Evolutionary conservation across 2,329 filamentous ascomycete species (phyloP), one percentile per base, ranked within the genome.

Genomic region (Penicillium sclerotigenum): DNA sequence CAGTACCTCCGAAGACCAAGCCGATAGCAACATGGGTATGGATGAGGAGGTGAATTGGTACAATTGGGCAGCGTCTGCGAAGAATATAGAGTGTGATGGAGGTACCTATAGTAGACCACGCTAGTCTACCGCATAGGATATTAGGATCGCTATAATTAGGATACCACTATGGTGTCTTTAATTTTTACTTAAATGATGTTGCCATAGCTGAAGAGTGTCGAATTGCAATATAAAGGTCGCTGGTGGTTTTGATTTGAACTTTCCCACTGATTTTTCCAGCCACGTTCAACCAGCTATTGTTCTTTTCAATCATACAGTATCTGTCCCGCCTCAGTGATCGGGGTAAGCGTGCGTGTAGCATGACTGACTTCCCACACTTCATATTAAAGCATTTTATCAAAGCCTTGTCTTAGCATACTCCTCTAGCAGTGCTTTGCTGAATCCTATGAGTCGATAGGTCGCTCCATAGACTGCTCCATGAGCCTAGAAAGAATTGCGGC

Each of bases 31-130:
- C 13, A 69, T 71, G 62, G 67, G 72, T 29, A 52, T 72, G 37
- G 69, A 71, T 45, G 53, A 49, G 8, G 69, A 73, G n/a, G 52
- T 74, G 18, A 61, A 75, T 54, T 76, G 74, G 73, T 71, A 72
- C 58, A 67, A 68, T 48, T 76, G 73, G 74, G 59, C 75, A 18
- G 66, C 74, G 52, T 72, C 71, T 54, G 70, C 71, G 1, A 71
- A 69, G 47, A 59, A 60, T 16, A 61, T 70, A 52, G 63, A 65
- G 26, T 51, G 22, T 3, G 45, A 63, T 16, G 24, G 18, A 4
- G 34, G 9, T 4, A 36, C 4, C 2, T 22, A 26, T 13, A 43
- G 8, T 29, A 4, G 22, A 29, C 40, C 5, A 1, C 14, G 5
- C 5, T 50, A 50, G 14, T 36, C 34, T 37, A 10, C 34, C 10